Evolutionary conservation across 2,329 filamentous ascomycete genomes (phyloP), one percentile per base, ranked within the genome.

Genomic region (Sarocladium strictum): DNA sequence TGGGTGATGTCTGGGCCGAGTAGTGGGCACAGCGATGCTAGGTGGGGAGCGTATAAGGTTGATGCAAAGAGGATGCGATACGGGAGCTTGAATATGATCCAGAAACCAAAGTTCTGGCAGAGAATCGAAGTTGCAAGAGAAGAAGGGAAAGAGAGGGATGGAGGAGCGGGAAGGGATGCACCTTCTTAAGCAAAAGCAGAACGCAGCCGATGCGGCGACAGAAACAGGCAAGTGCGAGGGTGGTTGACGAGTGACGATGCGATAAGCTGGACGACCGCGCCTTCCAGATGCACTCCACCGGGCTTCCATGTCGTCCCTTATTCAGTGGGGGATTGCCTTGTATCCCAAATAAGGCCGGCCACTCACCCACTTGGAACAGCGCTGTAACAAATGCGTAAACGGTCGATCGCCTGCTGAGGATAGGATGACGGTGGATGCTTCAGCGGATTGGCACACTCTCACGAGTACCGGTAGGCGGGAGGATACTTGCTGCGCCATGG

Each of bases 161-260:
- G 32, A 29, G 27, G 23, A 32, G 37, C 14, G 54, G 40, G 43
- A 50, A 35, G 51, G 17, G 35, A 45, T 26, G 50, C 32, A 53
- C 50, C 50, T 53, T 53, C 50, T 53, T 53, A 53, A 51, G 17
- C 47, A 51, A n/a, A 51, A 21, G 5, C n/a, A n/a, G n/a, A n/a
- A n/a, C n/a, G n/a, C n/a, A n/a, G 37, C 29, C 17, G 47, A 49
- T 29, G 23, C 43, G n/a, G 43, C 24, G 23, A 49, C 47, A 51
- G 47, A 51, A 51, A 35, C 27, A 35, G 47, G 47, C 47, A 51
- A 51, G 47, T 33, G 47, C 43, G 23, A 33, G 47, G 47, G 27
- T 21, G 27, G 23, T 29, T 51, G 26, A 23, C 27, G 38, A 51
- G 47, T 51, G 26, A 51, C 47, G 47, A 51, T 51, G 47, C 47